Evolutionary conservation across 768 basidiomycete species (phyloP), one percentile per base, ranked within the genome.

Genomic region (Serendipita vermifera): DNA sequence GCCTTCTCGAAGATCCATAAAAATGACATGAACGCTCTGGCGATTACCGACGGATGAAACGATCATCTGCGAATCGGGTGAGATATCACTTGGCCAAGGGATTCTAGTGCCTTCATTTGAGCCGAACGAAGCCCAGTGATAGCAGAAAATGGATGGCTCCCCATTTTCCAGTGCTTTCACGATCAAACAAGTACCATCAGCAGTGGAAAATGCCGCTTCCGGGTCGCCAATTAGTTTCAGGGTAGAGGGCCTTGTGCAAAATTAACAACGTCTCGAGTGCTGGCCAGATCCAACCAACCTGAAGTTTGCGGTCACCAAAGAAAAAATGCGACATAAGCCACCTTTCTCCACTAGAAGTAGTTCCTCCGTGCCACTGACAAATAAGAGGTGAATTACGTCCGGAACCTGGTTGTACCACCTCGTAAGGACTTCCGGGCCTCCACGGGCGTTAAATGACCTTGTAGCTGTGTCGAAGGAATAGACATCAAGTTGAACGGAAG

Each of bases 91-190:
- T 20, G 46, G 46, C 46, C 46, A 51, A 24, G 5, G 61, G 0
- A 79, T 61, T 0, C 29, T 15, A n/a, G 73, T 74, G 17, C 79
- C 80, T 11, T 68, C 62, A 0, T 54, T 56, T 5, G 76, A 73
- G 2, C 80, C 81, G 57, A 82, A 80, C 1, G 77, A 77, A 7
- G 66, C 68, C 77, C 75, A 79, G 60, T 81, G 81, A 59, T 75
- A 79, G 0, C 73, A 73, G 2, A 66, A 70, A 3, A 76, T 46
- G 15, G 17, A 20, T 7, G 15, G 17, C 15, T 41, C 15, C 6
- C 39, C 39, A n/a, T 41, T 41, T 41, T 13, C 36, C 26, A 7
- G 48, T 9, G 48, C 24, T 13, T 36, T 48, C 36, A 70, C 64
- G 20, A 80, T 33, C 17, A 81, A 62, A 59, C 79, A 80, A 22